Base-by-base conservation (phyloP, 768 basidiomycete genomes). In the Suillus alpinus region DNA sequence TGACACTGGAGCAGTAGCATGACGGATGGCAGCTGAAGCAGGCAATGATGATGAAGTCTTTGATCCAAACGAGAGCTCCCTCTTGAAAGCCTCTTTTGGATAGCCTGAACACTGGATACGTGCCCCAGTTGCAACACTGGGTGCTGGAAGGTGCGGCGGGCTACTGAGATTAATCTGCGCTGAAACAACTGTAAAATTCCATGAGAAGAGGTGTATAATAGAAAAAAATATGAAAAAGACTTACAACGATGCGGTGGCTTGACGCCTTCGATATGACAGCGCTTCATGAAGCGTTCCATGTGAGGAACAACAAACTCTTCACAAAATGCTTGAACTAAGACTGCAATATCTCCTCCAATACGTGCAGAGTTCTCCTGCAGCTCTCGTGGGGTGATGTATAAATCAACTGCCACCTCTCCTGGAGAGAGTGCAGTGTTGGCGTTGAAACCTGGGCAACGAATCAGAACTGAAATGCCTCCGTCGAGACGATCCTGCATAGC, bases 301-400 rank as follows among this genome's bases (percentile, higher is more conserved):
- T 64, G 63, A 16, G 58, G 63, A 23, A 62, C 16, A 4, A 55
- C 63, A 46, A 61, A 61, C 26, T 64, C 60, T 16, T 64, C 40
- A 23, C 44, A 61, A 39, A 64, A 64, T 3, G 60, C 58, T 39
- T 64, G 63, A 18, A 59, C 39, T 7, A 64, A 37, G 16, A 56
- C 26, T 6, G 58, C 23, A 31, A 50, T n/a, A 32, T 55, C 57
- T n/a, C 57, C 60, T 6, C 37, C 40, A 26, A 64, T 56, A 16
- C 29, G 14, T 20, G 49, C 46, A 12, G 36, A 7, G n/a, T 37
- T 37, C 31, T 41, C 34, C 18, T 31, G 9, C 7, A 62, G 29
- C 52, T 59, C 60, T 0, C 39, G 23, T 1, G 53, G 60, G 31
- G 63, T 64, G 43, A 64, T 20, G 53, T 64, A 64, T 8, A 64